Evolutionary conservation across 495 filamentous ascomycete species (phyloP), one percentile per base, ranked within the genome.

Genomic region (Podospora tetraspora): DNA sequence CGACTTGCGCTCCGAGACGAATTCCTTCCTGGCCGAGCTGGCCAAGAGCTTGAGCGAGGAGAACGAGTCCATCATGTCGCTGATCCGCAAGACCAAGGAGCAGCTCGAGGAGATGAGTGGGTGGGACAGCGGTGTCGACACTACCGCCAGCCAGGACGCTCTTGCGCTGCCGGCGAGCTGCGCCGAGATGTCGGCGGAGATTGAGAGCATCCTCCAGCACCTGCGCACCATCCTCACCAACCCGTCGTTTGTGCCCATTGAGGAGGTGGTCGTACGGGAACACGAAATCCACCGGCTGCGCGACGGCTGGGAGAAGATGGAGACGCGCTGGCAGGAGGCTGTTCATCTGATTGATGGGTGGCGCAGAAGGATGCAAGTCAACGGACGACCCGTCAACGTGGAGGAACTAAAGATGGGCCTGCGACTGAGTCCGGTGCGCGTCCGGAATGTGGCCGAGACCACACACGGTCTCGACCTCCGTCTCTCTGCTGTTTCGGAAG

Each of bases 181-280:
- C 74, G 91, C 92, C 61, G 88, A 89, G 27, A 79, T 98, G 57
- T 87, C 91, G 0, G 69, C 75, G 8, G 90, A 94, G 65, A 85
- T 97, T 78, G 88, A 92, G 27, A 77, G 77, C 3, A 88, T 94
- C 1, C 82, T 98, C 66, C 87, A 90, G 62, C 92, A 95, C 70
- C 82, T 98, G 61, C 86, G 89, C 69, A 91, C 84, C 4, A 83
- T 99, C 43, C 82, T 99, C 29, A 97, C 94, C 12, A 97, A 97
- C 70, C 95, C 95, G 6, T 94, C 92, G 10, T 99, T 98, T 77
- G 95, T 97, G 32, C 91, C 95, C 0, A 84, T 99, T n/a, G 96
- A 98, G 74, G 85, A 97, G 76, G 91, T 97, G 8, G 92, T 93
- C 68, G 81, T 94, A 21, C 86, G 94, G 30, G 94, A 99, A 68